Evolutionary conservation across 805 yeast genomes (phyloP).

Genomic region (Candida insectorum): DNA sequence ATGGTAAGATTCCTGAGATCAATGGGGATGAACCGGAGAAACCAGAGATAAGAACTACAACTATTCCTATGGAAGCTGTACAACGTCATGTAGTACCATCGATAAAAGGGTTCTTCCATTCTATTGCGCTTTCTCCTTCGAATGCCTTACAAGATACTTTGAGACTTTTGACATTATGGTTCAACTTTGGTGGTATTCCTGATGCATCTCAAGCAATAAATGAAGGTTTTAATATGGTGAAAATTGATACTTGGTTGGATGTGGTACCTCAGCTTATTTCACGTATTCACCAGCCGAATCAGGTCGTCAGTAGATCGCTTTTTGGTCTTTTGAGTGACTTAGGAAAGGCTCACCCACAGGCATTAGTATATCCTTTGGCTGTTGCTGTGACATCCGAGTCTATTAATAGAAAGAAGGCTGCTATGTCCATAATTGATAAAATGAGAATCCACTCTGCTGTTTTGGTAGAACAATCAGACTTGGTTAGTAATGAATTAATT

Average conservation of each 20-base stretch:
- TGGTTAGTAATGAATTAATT: constrained; percentile 90
- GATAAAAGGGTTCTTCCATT: constrained; percentile 90
- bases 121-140: constrained; percentile 81
- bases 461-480: constrained; percentile 86
- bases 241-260: constrained; percentile 90
- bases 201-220: constrained; percentile 89
- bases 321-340: constrained; percentile 78
- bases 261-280: constrained; percentile 95
- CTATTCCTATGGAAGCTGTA: constrained; percentile 52
- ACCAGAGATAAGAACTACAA: constrained; percentile 14
- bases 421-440: constrained; percentile 83
- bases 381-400: constrained; percentile 96
- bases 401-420: constrained; percentile 85
- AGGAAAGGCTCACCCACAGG: constrained; percentile 96
- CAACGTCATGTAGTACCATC: constrained; percentile 94
- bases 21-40: too few species aligned
- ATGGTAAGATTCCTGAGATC: constrained; percentile 10
- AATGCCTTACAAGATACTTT: constrained; percentile 91
- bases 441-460: constrained; percentile 85
- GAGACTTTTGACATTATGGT: constrained; percentile 89
- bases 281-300: constrained; percentile 93
- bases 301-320: constrained; percentile 73
- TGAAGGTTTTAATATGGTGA: constrained; percentile 87
- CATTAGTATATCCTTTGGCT: constrained; percentile 89
- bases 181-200: constrained; percentile 88